Evolutionary conservation across 139 green algal genomes (phyloP).

Genomic region (Picochlorum costavermella): DNA sequence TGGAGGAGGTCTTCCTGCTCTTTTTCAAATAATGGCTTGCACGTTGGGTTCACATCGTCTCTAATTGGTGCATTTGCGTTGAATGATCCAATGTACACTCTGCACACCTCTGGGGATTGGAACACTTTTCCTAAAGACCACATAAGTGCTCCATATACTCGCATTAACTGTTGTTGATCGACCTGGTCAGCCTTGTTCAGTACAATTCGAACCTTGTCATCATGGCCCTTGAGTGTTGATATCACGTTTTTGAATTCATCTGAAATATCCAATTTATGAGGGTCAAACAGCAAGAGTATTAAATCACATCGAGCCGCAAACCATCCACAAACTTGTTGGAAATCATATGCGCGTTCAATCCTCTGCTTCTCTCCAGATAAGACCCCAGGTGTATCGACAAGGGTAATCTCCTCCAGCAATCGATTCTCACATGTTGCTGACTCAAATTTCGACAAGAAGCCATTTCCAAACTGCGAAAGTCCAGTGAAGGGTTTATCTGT

Average conservation of each 20-base stretch:
- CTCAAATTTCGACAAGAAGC: constrained; percentile 93
- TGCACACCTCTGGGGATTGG: constrained; percentile 77
- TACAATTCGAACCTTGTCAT: constrained; percentile 94
- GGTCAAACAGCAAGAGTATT: constrained; percentile 97
- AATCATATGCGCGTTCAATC: constrained; percentile 90
- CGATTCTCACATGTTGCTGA: constrained; percentile 60
- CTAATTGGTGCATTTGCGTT: constrained; percentile 51
- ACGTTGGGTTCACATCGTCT: constrained; percentile 64
- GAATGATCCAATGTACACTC: constrained; percentile 93
- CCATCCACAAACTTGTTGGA: constrained; percentile 77
- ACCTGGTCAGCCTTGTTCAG: constrained; percentile 95
- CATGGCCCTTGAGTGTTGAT: constrained; percentile 65
- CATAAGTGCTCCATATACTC: constrained; percentile 99
- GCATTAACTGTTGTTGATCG: constrained; percentile 93
- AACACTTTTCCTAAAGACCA: constrained; percentile 94
- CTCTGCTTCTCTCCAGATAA: constrained; percentile 93
- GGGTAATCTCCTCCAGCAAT: constrained; percentile 84
- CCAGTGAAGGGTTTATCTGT: constrained; percentile 75
- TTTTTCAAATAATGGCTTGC: constrained; percentile 72
- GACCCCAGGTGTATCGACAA: constrained; percentile 92
- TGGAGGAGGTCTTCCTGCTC: constrained; percentile 86
- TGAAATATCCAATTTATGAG: constrained; percentile 88
- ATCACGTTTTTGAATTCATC: constrained; percentile 95
- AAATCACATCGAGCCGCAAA: constrained; percentile 90
- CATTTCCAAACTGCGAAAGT: constrained; percentile 57